These are phyloP conservation scores for Blechomonas ayalai DNA, from an alignment of 208 protist genomes.

Conservation along the genomic window DNA sequence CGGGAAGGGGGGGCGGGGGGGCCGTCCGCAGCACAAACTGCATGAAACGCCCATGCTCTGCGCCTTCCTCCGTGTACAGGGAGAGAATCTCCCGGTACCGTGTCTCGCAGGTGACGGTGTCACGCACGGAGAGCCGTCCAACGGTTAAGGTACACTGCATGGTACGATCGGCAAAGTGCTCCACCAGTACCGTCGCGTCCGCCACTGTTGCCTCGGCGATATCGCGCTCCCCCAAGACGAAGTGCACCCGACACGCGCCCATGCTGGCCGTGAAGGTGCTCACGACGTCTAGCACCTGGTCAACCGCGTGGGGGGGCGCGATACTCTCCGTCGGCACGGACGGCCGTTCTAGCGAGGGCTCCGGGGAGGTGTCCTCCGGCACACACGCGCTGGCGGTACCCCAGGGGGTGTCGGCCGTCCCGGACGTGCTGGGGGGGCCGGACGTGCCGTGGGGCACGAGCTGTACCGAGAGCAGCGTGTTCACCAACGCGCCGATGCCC, in stretches of 20 bases:
- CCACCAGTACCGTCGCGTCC: conserved; percentile 13
- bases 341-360: too few species aligned
- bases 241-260: conserved; percentile 18
- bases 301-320: too few species aligned
- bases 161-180: conserved; percentile 26
- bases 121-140: conserved; percentile 38
- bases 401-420: too few species aligned
- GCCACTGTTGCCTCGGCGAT: conserved; percentile 31
- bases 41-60: background rate
- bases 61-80: conserved; percentile 18
- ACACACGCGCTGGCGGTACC: too few species aligned
- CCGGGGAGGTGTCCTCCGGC: too few species aligned
- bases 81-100: conserved; percentile 39
- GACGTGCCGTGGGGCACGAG: conserved; percentile 13
- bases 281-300: too few species aligned
- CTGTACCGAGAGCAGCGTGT: conserved; percentile 63
- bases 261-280: conserved; percentile 3
- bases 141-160: conserved; percentile 27
- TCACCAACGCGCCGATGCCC: conserved; percentile 56
- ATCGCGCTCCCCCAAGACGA: conserved; percentile 31
- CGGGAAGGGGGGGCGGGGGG: background rate
- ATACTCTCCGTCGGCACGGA: too few species aligned
- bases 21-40: background rate
- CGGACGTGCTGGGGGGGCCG: background rate
- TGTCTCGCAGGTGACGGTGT: conserved; percentile 24